These are phyloP conservation scores for Lophiostoma macrostomum DNA, from an alignment of 495 filamentous ascomycete genomes.

Conservation along the genomic window DNA sequence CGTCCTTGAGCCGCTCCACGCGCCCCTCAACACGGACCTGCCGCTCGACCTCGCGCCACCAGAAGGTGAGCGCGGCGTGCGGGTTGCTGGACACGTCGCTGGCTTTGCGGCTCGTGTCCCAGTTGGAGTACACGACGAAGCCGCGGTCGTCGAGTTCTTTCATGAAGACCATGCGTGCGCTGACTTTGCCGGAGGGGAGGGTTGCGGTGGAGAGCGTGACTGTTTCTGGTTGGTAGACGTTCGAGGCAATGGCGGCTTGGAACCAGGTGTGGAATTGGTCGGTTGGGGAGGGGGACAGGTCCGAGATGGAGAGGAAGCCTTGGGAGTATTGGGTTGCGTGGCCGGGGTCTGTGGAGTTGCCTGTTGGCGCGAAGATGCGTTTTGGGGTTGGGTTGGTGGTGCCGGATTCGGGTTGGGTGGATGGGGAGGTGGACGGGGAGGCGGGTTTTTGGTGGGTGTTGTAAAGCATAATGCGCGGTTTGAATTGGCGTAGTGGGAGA, in stretches of 20 bases:
- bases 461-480: no score
- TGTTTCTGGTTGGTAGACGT: conserved; percentile 70
- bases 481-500: no score
- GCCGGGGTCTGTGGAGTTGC: conserved; percentile 40
- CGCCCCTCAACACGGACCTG: conserved; percentile 82
- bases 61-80: conserved; percentile 71
- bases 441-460: background rate
- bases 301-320: conserved; percentile 50
- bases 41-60: conserved; percentile 71
- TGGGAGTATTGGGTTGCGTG: conserved; percentile 64
- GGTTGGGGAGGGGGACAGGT: conserved; percentile 60
- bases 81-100: conserved; percentile 63
- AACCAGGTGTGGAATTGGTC: conserved; percentile 89
- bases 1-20: conserved; percentile 60
- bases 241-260: conserved; percentile 57
- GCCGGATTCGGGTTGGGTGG: background rate
- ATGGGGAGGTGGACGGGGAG: background rate
- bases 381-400: conserved; percentile 15
- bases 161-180: conserved; percentile 82
- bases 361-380: conserved; percentile 41
- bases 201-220: conserved; percentile 77
- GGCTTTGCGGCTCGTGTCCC: conserved; percentile 71
- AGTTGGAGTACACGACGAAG: conserved; percentile 93
- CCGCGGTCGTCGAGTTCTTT: conserved; percentile 72
- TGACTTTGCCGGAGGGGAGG: conserved; percentile 82